Evolutionary conservation across 148 eudicot species (phyloP), one percentile per base, ranked within the genome.

Genomic region (Rhododendron molle): DNA sequence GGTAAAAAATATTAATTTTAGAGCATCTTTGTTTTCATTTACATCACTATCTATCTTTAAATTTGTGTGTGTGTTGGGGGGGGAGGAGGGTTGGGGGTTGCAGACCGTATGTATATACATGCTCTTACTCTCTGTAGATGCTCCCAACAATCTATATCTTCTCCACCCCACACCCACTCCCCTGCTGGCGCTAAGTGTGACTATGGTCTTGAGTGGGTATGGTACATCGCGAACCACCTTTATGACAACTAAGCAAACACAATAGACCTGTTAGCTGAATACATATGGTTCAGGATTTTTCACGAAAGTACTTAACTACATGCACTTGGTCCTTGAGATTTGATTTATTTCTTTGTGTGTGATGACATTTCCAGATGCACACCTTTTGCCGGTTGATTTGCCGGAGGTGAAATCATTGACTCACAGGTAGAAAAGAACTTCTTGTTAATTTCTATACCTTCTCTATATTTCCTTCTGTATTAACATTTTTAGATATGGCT

Each of bases 301-400:
- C 46, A 81, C 0, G 46, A 10, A 56, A 56, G 14, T 10, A 81
- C 4, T 18, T 28, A 8, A 32, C 7, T 4, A 81, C 36, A 81
- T 50, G 12, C 11, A 34, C 18, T 80, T 54, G 54, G 40, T 34
- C 36, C 47, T 54, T 40, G 21, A 84, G 26, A 26, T 32, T 80
- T 81, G 65, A 83, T 80, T 56, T 7, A 32, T 4, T 50, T 80
- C 34, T 67, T 7, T 47, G 32, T 32, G 56, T n/a, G 5, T 81
- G 80, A 36, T 46, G 60, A 80, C 46, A 40, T 85, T 44, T 78
- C 26, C 95, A 96, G 99, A 95, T 93, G 99, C 99, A 76, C 98
- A 97, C 88, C 89, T 95, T 84, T 91, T 97, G 49, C 98, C 96
- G 2, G 93, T 97, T 88, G 98, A 97, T 49, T 89, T 97, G 86